Base-by-base conservation (phyloP, 2,329 filamentous ascomycete species). In the Penicillium decumbens region DNA sequence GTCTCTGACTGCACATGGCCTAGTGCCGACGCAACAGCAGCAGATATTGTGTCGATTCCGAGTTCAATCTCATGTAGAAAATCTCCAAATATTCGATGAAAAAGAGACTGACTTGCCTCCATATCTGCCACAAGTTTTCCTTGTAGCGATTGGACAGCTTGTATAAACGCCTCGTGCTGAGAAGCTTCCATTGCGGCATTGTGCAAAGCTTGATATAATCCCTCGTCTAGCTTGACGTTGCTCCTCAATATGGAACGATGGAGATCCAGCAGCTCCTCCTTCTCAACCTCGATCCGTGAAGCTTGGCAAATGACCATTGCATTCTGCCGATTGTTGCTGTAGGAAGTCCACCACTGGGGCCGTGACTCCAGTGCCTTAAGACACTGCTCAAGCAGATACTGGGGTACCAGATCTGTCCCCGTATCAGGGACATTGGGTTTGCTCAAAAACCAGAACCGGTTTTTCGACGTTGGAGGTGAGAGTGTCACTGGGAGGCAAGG, bases 261-360 rank as follows among this genome's bases (percentile, higher is more conserved):
- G 2, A 73, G 62, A 20, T 67, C 60, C 2, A 76, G 57, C 4
- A 74, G 56, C 32, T 75, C 70, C 29, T 74, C 72, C 47, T 79
- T 80, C 49, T 85, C 81, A 12, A 79, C 75, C 45, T 82, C 78
- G 37, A 75, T 69, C 32, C 82, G 76, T 37, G 79, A 77, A 25
- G 81, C 81, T 53, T 83, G 77, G 55, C 84, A 87, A 57, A 86
- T 80, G 15, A 81, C 67, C 38, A 81, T 70, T 2, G 81, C 81
- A 55, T 83, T 82, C 48, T 83, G 80, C 47, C 77, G 74, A 49
- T 75, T 80, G 64, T 83, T 83, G 56, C 79, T 81, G 68, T 82
- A 87, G 23, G 81, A 84, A 1, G 76, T 83, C 82, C 82, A 86
- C 63, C 75, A 79, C 39, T 82, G 80, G 1, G 77, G 74, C 23